Evolutionary conservation across 495 filamentous ascomycete genomes (phyloP).

Genomic region (Aspergillus conjunctus): DNA sequence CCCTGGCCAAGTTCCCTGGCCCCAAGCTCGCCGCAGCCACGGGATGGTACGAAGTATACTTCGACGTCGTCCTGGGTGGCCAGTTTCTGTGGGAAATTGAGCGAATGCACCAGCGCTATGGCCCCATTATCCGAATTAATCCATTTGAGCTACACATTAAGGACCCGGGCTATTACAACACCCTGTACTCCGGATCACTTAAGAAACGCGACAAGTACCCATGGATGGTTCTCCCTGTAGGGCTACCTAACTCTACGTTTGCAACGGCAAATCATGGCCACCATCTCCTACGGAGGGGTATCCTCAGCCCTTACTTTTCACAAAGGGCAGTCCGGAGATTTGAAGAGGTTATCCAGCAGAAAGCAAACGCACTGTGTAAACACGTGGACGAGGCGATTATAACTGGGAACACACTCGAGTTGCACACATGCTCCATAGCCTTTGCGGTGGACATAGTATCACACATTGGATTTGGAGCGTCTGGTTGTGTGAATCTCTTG

Average conservation of each 20-base stretch:
- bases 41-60: not conserved
- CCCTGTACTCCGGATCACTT: too few relatives aligned
- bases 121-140: not conserved
- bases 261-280: conserved; percentile 1
- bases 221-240: too few relatives aligned
- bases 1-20: not conserved
- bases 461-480: not conserved
- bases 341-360: not conserved
- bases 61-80: not conserved
- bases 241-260: too few relatives aligned
- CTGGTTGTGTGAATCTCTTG: not conserved
- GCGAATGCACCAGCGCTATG: not conserved
- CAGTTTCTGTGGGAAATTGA: not conserved
- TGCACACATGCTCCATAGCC: not conserved
- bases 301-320: conserved; percentile 6
- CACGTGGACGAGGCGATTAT: not conserved
- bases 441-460: not conserved
- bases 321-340: not conserved
- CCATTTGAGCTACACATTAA: not conserved
- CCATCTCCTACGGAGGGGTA: conserved; percentile 6
- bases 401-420: not conserved
- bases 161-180: not conserved
- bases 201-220: too few relatives aligned
- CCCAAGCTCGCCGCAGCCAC: not conserved
- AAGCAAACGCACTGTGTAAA: not conserved